Evolutionary conservation across 176 grass and related monocot species (phyloP), one percentile per base, ranked within the genome.

Genomic region (Oryza officinalis): DNA sequence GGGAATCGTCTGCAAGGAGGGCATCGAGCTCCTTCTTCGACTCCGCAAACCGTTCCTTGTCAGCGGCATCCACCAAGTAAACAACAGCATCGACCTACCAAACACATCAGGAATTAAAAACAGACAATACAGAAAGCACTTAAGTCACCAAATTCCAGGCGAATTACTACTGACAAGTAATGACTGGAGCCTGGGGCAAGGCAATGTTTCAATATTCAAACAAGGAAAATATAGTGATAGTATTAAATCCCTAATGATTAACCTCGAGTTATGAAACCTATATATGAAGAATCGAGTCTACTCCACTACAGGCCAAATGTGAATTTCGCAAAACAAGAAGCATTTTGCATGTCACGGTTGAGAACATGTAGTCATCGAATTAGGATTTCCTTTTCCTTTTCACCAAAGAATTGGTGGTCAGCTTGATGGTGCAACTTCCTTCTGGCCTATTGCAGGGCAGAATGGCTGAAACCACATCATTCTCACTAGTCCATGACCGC

Each of bases 11-110:
- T 63, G 79, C 80, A 41, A 90, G 88, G 59, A 90, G 88, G 15
- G 79, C 88, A 0, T 90, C 88, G 1, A 90, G 79, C 38, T 90
- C 88, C 44, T 86, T 86, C 73, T 90, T 90, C 0, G 88, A 86
- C 28, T 90, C 88, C 2, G 88, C 83, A 45, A 90, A 86, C 32
- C 88, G 73, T 73, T 86, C 88, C 79, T 82, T 86, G 73, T 90
- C 88, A 66, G 63, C 83, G 46, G 88, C 83, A 33, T 90, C 88
- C 72, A 90, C 88, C 88, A 90, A 67, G 68, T 86, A 90, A 72
- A 90, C 79, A 59, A 90, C 84, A 74, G 88, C 79, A 73, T 90
- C 88, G 22, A 90, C 88, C 88, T 90, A 68, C 72, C 43, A 54
- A 14, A 50, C 18, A 82, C 11, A 65, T 23, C 49, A 87, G 27